Conservation (phyloP, 208 protist species). For the Trypanosoma caninum region DNA sequence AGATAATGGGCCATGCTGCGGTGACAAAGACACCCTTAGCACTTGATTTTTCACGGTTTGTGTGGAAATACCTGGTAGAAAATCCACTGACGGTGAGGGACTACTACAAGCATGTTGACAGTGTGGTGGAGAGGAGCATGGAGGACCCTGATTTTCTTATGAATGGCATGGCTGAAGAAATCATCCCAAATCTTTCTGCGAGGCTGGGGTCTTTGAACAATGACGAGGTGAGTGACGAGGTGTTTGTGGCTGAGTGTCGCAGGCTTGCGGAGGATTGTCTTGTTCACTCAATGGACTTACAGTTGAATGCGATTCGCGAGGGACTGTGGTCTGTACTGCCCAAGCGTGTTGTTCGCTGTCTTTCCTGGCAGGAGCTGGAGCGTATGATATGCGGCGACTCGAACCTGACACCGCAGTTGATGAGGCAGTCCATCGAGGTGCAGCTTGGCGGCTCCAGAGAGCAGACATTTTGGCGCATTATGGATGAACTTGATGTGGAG, state of each 20-base stretch:
- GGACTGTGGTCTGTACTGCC: slow-evolving; percentile 78
- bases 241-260: slow-evolving; percentile 37
- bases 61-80: slow-evolving; percentile 91
- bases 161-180: slow-evolving; percentile 75
- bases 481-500: slow-evolving; percentile 75
- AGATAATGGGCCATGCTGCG: slow-evolving; percentile 84
- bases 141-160: slow-evolving; percentile 75
- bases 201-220: slow-evolving; percentile 19
- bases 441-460: slow-evolving; percentile 49
- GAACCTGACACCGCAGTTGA: slow-evolving; percentile 53
- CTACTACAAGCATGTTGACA: slow-evolving; percentile 89
- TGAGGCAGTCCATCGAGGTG: slow-evolving; percentile 64
- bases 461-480: slow-evolving; percentile 81
- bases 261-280: slow-evolving; percentile 77
- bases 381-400: slow-evolving; percentile 75
- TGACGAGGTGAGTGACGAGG: slow-evolving; percentile 3
- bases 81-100: slow-evolving; percentile 75
- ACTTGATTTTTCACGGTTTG: slow-evolving; percentile 88
- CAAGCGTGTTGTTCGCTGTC: slow-evolving; percentile 79
- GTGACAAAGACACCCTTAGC: slow-evolving; percentile 65
- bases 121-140: slow-evolving; percentile 76
- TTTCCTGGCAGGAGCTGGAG: slow-evolving; percentile 85
- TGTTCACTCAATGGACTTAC: slow-evolving; percentile 84
- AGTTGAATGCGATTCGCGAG: slow-evolving; percentile 74
- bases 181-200: slow-evolving; percentile 72